Conservation (phyloP, 192 early-diverging fungal genomes). For the Pilaira anomala region DNA sequence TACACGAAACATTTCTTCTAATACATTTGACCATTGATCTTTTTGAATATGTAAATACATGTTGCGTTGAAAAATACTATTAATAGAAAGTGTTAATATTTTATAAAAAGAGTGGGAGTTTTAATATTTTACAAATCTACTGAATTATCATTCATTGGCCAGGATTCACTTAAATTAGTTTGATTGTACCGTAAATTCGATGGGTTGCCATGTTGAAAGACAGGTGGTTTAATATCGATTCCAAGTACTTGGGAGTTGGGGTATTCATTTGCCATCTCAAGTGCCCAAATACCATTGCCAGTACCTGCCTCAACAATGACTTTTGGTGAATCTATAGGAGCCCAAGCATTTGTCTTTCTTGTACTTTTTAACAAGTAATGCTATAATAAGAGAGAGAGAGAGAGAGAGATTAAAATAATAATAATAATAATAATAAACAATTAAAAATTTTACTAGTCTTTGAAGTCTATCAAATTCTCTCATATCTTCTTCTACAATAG, state of each 20-base stretch:
- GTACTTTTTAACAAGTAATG: slow-evolving; percentile 39
- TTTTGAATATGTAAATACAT: slow-evolving; percentile 22
- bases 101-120: not conserved
- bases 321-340: slow-evolving; percentile 17
- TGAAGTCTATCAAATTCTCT: slow-evolving; percentile 32
- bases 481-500: slow-evolving; percentile 19
- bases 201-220: slow-evolving; percentile 20
- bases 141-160: slow-evolving; percentile 25
- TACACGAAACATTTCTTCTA: slow-evolving; percentile 29
- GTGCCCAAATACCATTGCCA: slow-evolving; percentile 38
- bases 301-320: slow-evolving; percentile 36
- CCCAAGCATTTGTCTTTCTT: slow-evolving; percentile 31
- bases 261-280: slow-evolving; percentile 32
- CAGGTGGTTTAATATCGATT: slow-evolving; percentile 22
- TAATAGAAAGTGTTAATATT: not conserved
- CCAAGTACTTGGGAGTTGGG: slow-evolving; percentile 24
- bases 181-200: slow-evolving; percentile 28
- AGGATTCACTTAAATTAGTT: slow-evolving; percentile 26
- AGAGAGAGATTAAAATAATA: too few species aligned
- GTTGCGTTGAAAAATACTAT: slow-evolving; percentile 36
- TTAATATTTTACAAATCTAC: slow-evolving; percentile 31
- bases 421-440: too few species aligned
- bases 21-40: slow-evolving; percentile 26
- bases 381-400: too few species aligned
- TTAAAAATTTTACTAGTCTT: slow-evolving; percentile 28